These are phyloP conservation scores for Blastosporella zonata DNA, from an alignment of 1,284 basidiomycete species.

Conservation along the genomic window DNA sequence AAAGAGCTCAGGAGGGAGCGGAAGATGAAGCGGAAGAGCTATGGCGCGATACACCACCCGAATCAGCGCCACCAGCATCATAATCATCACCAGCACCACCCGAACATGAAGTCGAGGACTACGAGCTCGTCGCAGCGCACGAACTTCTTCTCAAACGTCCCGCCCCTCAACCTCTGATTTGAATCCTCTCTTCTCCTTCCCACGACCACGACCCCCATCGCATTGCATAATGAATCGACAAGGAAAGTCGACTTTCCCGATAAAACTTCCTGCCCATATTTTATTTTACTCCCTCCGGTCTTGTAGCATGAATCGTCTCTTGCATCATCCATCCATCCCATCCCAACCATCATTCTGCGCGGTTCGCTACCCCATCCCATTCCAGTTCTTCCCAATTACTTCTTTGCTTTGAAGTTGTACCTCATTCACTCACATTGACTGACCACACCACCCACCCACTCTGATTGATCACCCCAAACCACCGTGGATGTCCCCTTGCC, in stretches of 20 bases:
- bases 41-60: constrained; percentile 36
- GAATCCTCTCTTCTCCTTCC: neutral
- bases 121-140: constrained; percentile 58
- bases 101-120: constrained; percentile 64
- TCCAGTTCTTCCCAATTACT: neutral
- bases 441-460: neutral
- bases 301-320: constrained; percentile 4
- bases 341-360: neutral
- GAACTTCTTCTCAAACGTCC: constrained; percentile 40
- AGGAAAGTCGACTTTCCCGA: neutral
- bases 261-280: neutral
- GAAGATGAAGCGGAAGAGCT: constrained; percentile 58
- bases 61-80: constrained; percentile 39
- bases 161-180: constrained; percentile 34
- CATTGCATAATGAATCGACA: constrained; percentile 1
- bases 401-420: constrained; percentile 7
- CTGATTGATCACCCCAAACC: neutral
- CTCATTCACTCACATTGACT: neutral
- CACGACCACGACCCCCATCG: neutral
- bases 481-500: neutral
- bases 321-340: constrained; percentile 4
- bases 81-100: constrained; percentile 55
- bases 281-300: neutral
- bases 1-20: constrained; percentile 61
- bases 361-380: neutral